These are phyloP conservation scores for Cladosporium sp. DNA, from an alignment of 2,329 filamentous ascomycete species.

Conservation along the genomic window DNA sequence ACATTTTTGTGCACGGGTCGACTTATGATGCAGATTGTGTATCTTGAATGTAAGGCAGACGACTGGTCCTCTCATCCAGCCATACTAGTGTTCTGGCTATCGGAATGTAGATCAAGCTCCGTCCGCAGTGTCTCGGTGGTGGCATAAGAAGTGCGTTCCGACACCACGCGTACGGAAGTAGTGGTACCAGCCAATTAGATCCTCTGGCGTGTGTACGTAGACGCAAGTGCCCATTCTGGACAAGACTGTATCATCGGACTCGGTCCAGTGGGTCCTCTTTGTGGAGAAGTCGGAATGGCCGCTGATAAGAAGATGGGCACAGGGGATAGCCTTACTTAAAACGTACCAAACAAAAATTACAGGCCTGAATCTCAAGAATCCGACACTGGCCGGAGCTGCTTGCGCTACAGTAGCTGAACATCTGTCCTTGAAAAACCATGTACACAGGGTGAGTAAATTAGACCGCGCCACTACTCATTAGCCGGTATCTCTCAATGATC, in stretches of 20 bases:
- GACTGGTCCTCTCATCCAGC: not conserved
- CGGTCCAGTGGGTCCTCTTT: not conserved
- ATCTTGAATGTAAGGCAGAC: not conserved
- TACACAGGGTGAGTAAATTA: not conserved
- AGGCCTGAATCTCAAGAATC: not conserved
- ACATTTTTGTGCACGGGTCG: not conserved
- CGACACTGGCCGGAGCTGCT: not conserved
- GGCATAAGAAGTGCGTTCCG: not conserved
- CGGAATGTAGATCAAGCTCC: not conserved
- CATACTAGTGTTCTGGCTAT: not conserved
- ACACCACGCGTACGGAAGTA: not conserved
- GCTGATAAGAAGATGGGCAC: not conserved
- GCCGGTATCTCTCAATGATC: constrained; percentile 10
- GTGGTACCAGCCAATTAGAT: not conserved
- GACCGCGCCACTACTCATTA: not conserved
- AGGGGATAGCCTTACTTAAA: not conserved
- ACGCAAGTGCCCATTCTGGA: too few relatives aligned
- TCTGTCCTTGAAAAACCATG: not conserved
- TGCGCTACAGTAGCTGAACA: not conserved
- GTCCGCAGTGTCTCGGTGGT: not conserved
- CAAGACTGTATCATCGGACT: not conserved
- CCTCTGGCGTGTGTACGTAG: not conserved
- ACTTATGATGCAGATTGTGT: not conserved
- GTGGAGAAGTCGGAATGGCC: not conserved
- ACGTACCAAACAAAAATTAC: not conserved